phyloP scores from a whole-genome alignment of 2,329 filamentous ascomycete species.

The Fusarium sp. region DNA sequence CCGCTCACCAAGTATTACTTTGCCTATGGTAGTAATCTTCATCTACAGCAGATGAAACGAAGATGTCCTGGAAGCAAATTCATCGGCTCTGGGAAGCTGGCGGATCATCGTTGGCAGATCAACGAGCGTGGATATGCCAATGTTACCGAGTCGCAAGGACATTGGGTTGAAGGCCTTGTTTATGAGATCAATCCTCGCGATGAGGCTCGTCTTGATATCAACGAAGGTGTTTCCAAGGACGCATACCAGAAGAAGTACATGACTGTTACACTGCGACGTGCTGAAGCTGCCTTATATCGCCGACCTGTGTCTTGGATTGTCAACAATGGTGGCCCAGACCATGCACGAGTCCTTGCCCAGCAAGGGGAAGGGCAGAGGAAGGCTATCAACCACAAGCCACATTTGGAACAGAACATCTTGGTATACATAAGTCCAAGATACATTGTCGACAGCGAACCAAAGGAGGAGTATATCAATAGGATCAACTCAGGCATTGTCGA shows the following conservation, averaged over 20 bases:
- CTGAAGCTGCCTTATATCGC: slow-evolving; percentile 47
- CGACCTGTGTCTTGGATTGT: slow-evolving; percentile 51
- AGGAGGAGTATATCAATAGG: slow-evolving; percentile 52
- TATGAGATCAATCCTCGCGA: slow-evolving; percentile 51
- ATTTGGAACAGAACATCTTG: slow-evolving; percentile 46
- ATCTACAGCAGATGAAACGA: slow-evolving; percentile 54
- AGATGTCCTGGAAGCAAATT: slow-evolving; percentile 54
- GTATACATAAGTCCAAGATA: slow-evolving; percentile 52
- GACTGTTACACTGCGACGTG: slow-evolving; percentile 46
- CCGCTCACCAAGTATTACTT: slow-evolving; percentile 52
- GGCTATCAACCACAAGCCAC: slow-evolving; percentile 28
- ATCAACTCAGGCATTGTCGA: slow-evolving; percentile 52
- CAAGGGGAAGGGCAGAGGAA: slow-evolving; percentile 25
- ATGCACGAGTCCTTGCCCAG: slow-evolving; percentile 38
- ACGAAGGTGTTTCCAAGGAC: slow-evolving; percentile 52
- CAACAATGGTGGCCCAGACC: slow-evolving; percentile 46
- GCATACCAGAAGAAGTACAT: slow-evolving; percentile 51
- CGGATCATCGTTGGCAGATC: slow-evolving; percentile 55
- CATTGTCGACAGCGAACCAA: slow-evolving; percentile 47
- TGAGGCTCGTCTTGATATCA: slow-evolving; percentile 51
- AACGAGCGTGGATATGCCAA: slow-evolving; percentile 59
- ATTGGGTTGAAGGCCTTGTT: slow-evolving; percentile 53
- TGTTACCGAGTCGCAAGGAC: slow-evolving; percentile 47
- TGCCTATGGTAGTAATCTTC: slow-evolving; percentile 58
- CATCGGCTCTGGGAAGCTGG: slow-evolving; percentile 51